phyloP scores from a whole-genome alignment of 768 basidiomycete species.

The Cyclocybe cylindracea region DNA sequence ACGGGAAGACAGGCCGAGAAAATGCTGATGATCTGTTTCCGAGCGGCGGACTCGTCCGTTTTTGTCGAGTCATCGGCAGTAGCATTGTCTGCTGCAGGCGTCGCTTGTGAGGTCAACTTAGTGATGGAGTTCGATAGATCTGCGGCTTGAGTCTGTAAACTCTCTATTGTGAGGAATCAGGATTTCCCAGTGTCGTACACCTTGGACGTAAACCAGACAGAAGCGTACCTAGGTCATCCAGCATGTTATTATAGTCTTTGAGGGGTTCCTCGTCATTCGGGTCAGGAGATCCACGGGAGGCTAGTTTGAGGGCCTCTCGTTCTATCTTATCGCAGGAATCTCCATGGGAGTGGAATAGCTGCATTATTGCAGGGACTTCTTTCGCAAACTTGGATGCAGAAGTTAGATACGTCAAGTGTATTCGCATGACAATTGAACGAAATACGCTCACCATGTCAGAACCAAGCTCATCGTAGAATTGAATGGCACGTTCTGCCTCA shows the following conservation, averaged over 20 bases:
- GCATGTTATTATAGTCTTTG: constrained; percentile 41
- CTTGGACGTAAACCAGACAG: neutral
- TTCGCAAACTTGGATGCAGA: constrained; percentile 34
- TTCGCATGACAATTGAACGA: neutral
- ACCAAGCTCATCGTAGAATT: constrained; percentile 48
- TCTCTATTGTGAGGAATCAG: constrained; percentile 17
- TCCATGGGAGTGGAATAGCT: constrained; percentile 47
- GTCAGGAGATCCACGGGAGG: constrained; percentile 24
- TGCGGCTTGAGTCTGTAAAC: constrained; percentile 27
- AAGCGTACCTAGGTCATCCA: constrained; percentile 40
- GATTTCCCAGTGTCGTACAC: neutral
- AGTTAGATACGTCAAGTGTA: neutral
- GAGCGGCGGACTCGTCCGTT: constrained; percentile 26
- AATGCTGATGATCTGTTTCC: constrained; percentile 39
- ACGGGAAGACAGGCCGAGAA: constrained; percentile 50
- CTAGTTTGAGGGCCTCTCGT: constrained; percentile 44
- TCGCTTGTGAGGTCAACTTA: constrained; percentile 15
- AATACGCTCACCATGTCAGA: constrained; percentile 32
- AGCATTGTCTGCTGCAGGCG: neutral
- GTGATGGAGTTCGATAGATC: constrained; percentile 26
- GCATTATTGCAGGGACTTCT: constrained; percentile 49
- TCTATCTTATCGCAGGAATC: constrained; percentile 42
- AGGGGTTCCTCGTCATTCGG: constrained; percentile 41
- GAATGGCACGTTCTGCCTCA: constrained; percentile 41
- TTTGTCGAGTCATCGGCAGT: constrained; percentile 4